Conservation (phyloP, 1,284 basidiomycete species). For the Phlebopus sp. region DNA sequence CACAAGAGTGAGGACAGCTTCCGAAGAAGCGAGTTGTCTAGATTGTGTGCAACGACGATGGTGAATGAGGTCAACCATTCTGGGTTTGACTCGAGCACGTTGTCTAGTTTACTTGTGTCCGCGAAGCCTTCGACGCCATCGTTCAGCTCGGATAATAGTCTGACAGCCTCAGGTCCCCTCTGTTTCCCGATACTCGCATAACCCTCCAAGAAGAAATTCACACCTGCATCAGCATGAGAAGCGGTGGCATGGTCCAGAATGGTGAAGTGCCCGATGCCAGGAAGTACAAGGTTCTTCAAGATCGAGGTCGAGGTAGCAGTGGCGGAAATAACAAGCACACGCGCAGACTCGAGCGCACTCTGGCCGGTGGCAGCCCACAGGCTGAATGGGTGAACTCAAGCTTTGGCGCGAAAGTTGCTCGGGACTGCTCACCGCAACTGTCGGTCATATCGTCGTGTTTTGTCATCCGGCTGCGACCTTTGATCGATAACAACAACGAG, state of each 20-base stretch:
- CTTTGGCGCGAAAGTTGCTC: neutral
- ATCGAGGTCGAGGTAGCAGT: slow-evolving; percentile 82
- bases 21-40: slow-evolving; percentile 54
- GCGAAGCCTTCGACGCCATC: slow-evolving; percentile 77
- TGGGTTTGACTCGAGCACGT: slow-evolving; percentile 55
- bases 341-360: slow-evolving; percentile 82
- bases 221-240: slow-evolving; percentile 78
- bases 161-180: slow-evolving; percentile 79
- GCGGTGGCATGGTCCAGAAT: slow-evolving; percentile 71
- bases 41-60: slow-evolving; percentile 84
- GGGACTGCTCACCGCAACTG: slow-evolving; percentile 70
- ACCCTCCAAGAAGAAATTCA: slow-evolving; percentile 94
- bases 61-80: slow-evolving; percentile 61
- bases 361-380: slow-evolving; percentile 96
- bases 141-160: slow-evolving; percentile 84
- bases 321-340: slow-evolving; percentile 78
- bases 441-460: slow-evolving; percentile 87
- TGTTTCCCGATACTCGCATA: slow-evolving; percentile 73
- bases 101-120: slow-evolving; percentile 53
- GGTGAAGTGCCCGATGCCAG: slow-evolving; percentile 90
- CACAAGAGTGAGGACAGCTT: slow-evolving; percentile 68
- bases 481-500: slow-evolving; percentile 15
- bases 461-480: slow-evolving; percentile 68
- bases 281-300: slow-evolving; percentile 94
- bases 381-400: slow-evolving; percentile 39